A percentile compares a stretch with the other conserved stretches of the same genome.
Evolutionary conservation across 768 basidiomycete species (phyloP).

Genomic region (Boletales sp.): DNA sequence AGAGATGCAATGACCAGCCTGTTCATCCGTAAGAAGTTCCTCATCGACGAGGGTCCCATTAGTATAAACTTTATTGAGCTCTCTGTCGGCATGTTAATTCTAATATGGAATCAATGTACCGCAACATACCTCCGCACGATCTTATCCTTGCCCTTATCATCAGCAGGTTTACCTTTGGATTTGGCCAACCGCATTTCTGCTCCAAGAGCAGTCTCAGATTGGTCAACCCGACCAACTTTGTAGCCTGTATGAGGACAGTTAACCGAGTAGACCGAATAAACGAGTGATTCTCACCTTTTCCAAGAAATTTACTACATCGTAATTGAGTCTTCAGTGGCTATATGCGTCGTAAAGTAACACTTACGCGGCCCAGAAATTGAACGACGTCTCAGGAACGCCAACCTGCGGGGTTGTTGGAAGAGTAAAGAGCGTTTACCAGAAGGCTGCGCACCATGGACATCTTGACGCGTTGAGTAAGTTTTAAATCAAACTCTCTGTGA

Average conservation of each 20-base stretch:
- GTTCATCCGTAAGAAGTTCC: slow-evolving; percentile 84
- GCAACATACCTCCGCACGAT: slow-evolving; percentile 73
- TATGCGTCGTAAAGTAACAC: slow-evolving; percentile 24
- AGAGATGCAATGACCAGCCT: slow-evolving; percentile 92
- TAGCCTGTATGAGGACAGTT: slow-evolving; percentile 48
- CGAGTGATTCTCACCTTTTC: slow-evolving; percentile 37
- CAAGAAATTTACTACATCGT: slow-evolving; percentile 68
- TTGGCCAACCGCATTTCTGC: slow-evolving; percentile 93
- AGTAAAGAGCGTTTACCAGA: background rate
- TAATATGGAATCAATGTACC: background rate
- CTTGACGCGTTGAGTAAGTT: slow-evolving; percentile 88
- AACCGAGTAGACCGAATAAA: background rate
- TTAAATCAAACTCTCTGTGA: slow-evolving; percentile 92
- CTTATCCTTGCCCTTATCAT: slow-evolving; percentile 68
- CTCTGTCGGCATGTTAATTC: slow-evolving; percentile 40
- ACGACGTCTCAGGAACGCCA: slow-evolving; percentile 91
- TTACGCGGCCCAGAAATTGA: slow-evolving; percentile 91
- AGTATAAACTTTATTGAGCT: slow-evolving; percentile 93
- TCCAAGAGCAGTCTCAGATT: slow-evolving; percentile 94
- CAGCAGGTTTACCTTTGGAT: slow-evolving; percentile 39
- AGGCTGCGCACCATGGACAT: slow-evolving; percentile 88
- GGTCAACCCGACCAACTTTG: slow-evolving; percentile 96
- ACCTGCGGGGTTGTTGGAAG: slow-evolving; percentile 47
- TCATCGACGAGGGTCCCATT: slow-evolving; percentile 94
- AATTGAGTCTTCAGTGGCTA: slow-evolving; percentile 2